Base-by-base conservation (phyloP, 352 stramenopile genomes). In the Phytophthora syringae region DNA sequence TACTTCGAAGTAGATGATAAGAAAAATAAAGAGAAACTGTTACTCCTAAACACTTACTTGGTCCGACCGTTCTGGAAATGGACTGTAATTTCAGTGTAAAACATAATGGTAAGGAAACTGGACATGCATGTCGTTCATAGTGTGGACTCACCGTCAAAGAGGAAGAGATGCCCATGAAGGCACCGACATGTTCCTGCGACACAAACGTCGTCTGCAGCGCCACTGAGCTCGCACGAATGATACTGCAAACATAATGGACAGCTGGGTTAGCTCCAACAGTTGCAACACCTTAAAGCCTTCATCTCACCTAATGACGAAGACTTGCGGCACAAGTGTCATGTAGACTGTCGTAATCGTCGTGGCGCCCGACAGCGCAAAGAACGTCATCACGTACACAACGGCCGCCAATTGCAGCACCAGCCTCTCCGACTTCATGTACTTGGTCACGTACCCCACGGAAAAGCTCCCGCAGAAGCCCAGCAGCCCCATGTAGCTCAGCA, bases 401-500 rank as follows among this genome's bases (percentile, higher is more conserved):
- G 80, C 83, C 18, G 81, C 74, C 37, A 82, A 50, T 67, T 94
- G 84, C 47, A 94, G 58, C 60, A 90, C 57, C 32, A 88, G 55
- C n/a, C 72, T 79, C 60, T 90, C 80, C 5, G 79, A 89, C 45
- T 64, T 73, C 11, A 87, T 61, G 13, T 76, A 40, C 15, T 71
- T 72, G 43, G 80, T 79, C 7, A 82, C 64, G 27, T 82, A 66
- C 7, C 83, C 86, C 27, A 94, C 86, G 1, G 79, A 79, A 24
- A 84, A 77, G 55, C 86, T 92, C 15, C 83, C 81, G 24, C 85
- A 57, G 16, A 86, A 85, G 3, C 82, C 84, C 11, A 94, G 70
- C 36, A 91, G 30, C 3, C 86, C 86, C 80, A 92, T 93, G 74
- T 94, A 94, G 60, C 86, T 93, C 30, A 94, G 70, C 54, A 94